Evolutionary conservation across 768 basidiomycete genomes (phyloP).

Genomic region (Tylopilus balloui): DNA sequence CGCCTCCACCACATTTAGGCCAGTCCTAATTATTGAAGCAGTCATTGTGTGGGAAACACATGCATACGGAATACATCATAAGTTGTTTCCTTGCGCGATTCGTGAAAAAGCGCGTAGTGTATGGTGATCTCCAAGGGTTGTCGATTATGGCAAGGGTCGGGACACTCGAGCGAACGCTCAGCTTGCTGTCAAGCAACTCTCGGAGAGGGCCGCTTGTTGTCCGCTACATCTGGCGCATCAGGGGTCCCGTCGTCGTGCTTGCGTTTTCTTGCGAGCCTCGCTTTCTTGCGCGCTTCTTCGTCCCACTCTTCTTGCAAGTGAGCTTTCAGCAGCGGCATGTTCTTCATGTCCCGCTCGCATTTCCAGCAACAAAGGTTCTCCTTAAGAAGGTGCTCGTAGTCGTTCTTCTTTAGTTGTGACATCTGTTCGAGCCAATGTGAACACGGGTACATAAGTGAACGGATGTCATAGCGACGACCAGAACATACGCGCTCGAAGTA

Average conservation of each 20-base stretch:
- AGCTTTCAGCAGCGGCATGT: slow-evolving; percentile 67
- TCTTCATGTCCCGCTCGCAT: slow-evolving; percentile 59
- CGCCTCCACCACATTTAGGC: no score
- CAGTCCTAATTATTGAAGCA: no score
- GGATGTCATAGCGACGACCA: neutral
- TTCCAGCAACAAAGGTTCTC: slow-evolving; percentile 64
- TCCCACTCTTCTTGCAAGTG: slow-evolving; percentile 79
- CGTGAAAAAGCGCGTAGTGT: neutral
- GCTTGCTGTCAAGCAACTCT: slow-evolving; percentile 1
- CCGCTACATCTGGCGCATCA: neutral
- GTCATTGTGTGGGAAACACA: neutral
- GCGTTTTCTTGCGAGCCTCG: slow-evolving; percentile 38
- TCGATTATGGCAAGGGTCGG: no score
- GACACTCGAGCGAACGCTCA: neutral
- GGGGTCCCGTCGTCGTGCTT: slow-evolving; percentile 24
- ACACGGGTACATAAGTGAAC: neutral
- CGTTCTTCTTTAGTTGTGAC: slow-evolving; percentile 43
- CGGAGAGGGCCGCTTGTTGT: slow-evolving; percentile 9
- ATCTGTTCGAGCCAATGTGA: slow-evolving; percentile 37
- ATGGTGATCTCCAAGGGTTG: neutral
- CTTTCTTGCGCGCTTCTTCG: slow-evolving; percentile 38
- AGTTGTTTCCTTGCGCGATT: neutral
- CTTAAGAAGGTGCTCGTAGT: slow-evolving; percentile 66
- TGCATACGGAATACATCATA: neutral
- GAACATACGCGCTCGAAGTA: slow-evolving; percentile 48